Base-by-base conservation (phyloP, 371 early-diverging fungal genomes). In the Zychaea mexicana region DNA sequence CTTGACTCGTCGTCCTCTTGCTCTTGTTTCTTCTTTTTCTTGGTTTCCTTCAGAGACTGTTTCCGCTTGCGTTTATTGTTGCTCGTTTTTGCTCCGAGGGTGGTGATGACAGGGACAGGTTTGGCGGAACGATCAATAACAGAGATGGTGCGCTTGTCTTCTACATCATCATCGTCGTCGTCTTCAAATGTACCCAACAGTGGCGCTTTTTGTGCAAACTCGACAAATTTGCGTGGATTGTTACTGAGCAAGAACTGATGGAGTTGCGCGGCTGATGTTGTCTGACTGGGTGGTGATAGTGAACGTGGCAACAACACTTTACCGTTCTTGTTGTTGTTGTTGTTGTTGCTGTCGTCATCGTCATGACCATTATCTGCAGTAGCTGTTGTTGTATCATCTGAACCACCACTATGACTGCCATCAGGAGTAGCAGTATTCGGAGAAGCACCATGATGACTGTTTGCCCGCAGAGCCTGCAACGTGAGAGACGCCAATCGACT, bases 401-500 rank as follows among this genome's bases (percentile, higher is more conserved):
- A n/a, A n/a, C n/a, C n/a, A n/a, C n/a, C n/a, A n/a, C n/a, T n/a
- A n/a, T n/a, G n/a, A n/a, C n/a, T n/a, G n/a, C n/a, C n/a, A n/a
- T n/a, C n/a, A n/a, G n/a, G n/a, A n/a, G n/a, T n/a, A n/a, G n/a
- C n/a, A n/a, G n/a, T n/a, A n/a, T n/a, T n/a, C n/a, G n/a, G n/a
- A n/a, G n/a, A n/a, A n/a, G n/a, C n/a, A n/a, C n/a, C n/a, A n/a
- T n/a, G 56, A 54, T 54, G 55, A 32, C 17, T 13, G n/a, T 13
- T 66, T 62, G 30, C 59, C 57, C 77, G 73, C 32, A 78, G 67
- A 17, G 74, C 77, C 9, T 73, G 70, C 30, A 76, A 52, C 0
- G 76, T 70, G 24, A 78, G 64, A 17, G 78, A 73, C 12, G 71
- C 64, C 69, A 77, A n/a, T n/a, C n/a, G n/a, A n/a, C n/a, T n/a